phyloP scores from a whole-genome alignment of 2,329 filamentous ascomycete species.

The Botrytis sinoallii region DNA sequence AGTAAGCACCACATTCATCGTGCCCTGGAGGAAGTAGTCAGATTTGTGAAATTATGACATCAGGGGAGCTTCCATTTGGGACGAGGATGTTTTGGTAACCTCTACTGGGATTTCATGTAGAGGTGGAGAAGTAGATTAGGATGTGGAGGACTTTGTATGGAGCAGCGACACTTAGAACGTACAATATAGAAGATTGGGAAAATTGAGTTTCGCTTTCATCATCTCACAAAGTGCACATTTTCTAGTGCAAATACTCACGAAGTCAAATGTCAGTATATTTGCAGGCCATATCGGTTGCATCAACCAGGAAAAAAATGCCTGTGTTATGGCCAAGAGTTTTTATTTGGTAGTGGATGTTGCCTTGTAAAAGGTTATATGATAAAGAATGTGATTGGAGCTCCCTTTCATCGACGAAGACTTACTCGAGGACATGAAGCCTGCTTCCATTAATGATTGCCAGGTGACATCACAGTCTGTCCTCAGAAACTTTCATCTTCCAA shows the following conservation, averaged over 20 bases:
- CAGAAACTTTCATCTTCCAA: background rate
- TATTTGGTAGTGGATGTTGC: background rate
- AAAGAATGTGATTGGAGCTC: background rate
- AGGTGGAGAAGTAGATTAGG: background rate
- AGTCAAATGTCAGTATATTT: background rate
- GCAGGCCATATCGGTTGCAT: no score
- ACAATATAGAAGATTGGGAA: no score
- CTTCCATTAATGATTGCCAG: background rate
- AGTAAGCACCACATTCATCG: background rate
- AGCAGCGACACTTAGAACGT: background rate
- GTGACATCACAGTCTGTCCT: no score
- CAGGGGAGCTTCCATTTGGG: background rate
- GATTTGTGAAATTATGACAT: background rate
- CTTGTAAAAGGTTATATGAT: background rate
- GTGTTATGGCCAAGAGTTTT: background rate
- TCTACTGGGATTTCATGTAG: background rate
- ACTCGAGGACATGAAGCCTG: background rate
- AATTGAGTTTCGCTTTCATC: accelerated
- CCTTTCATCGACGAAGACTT: background rate
- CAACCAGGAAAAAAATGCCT: no score
- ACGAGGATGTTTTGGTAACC: background rate
- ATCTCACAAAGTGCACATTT: background rate
- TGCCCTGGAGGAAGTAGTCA: background rate
- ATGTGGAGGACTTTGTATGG: background rate
- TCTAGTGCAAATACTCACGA: background rate